These are phyloP conservation scores for Chrysanthemum makinoi DNA, from an alignment of 129 eudicot genomes.

Conservation along the genomic window DNA sequence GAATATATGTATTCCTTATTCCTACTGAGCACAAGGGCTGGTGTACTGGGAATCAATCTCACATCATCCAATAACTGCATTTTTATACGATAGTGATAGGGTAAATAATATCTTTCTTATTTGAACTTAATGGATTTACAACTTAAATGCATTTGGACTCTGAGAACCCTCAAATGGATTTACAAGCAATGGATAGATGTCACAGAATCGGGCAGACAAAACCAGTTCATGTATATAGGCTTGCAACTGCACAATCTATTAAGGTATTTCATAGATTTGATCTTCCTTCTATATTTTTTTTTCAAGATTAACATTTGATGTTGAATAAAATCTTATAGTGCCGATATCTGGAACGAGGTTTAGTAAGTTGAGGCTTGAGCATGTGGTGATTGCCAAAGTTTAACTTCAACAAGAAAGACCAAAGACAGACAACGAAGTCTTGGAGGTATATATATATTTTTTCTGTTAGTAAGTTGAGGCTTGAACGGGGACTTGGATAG, in stretches of 20 bases:
- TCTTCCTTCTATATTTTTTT: neutral
- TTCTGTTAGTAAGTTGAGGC: too few species aligned
- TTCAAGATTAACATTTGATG: neutral
- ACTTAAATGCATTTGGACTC: conserved; percentile 22
- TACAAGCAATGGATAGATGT: conserved; percentile 99
- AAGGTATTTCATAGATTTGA: too few species aligned
- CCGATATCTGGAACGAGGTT: conserved; percentile 91
- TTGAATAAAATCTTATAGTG: conserved; percentile 49
- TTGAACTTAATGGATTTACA: too few species aligned
- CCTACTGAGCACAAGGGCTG: too few species aligned
- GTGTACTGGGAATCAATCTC: too few species aligned
- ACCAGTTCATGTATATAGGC: conserved; percentile 97
- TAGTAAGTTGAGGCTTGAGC: conserved; percentile 95
- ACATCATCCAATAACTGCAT: conserved; percentile 92
- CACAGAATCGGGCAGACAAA: conserved; percentile 98
- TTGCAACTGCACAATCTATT: conserved; percentile 94
- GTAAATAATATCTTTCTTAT: conserved; percentile 44
- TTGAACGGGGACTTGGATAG: too few species aligned
- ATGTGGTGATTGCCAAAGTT: conserved; percentile 94
- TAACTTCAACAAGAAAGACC: conserved; percentile 84
- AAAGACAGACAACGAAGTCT: too few species aligned
- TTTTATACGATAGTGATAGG: conserved; percentile 94
- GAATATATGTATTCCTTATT: conserved; percentile 25
- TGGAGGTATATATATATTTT: too few species aligned
- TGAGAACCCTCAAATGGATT: conserved; percentile 98